Base-by-base conservation (phyloP, 2,329 filamentous ascomycete genomes). In the Talaromyces piceae region DNA sequence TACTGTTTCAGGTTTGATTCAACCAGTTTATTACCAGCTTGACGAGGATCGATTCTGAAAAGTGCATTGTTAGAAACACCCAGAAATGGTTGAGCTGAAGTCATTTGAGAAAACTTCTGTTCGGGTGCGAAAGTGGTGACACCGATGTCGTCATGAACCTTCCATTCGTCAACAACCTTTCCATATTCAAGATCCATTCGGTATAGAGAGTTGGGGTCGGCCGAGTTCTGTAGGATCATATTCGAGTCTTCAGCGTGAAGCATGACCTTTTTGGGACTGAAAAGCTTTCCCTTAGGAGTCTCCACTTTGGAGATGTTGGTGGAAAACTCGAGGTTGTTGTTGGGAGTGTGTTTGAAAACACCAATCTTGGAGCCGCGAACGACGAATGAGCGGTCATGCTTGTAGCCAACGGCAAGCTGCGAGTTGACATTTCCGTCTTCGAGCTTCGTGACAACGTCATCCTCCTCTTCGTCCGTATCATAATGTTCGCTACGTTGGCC, bases 141-240 rank as follows among this genome's bases (percentile, higher is more conserved):
- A 0, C 88, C 86, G 50, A 98, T 96, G 65, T 97, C 88, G 56
- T 98, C 91, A 64, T 98, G 91, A 12, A 98, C 81, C 61, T 95
- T 95, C 93, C 93, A 98, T 70, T 98, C 93, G 63, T 98, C 93
- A 2, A 97, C 90, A 30, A 98, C 88, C 73, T 96, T 97, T 59
- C 93, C 93, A 60, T 94, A 94, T 68, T 98, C 91, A 41, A 98
- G 78, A 71, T 98, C 93, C 93, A 98, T 97, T 43, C 88, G 88
- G 68, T 91, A 98, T 1, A 98, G 79, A 47, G 88, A 90, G 73
- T 95, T 91, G 1, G 91, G 88, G 58, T 97, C 86, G 47, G 84
- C 73, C 23, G 68, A 77, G 60, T 94, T 91, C 67, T 96, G 91
- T 52, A 96, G 71, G 54, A 96, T 87, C 80, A 96, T 84, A 63